Evolutionary conservation across 768 basidiomycete genomes (phyloP), one percentile per base, ranked within the genome.

Genomic region (Crassisporium funariophilum): DNA sequence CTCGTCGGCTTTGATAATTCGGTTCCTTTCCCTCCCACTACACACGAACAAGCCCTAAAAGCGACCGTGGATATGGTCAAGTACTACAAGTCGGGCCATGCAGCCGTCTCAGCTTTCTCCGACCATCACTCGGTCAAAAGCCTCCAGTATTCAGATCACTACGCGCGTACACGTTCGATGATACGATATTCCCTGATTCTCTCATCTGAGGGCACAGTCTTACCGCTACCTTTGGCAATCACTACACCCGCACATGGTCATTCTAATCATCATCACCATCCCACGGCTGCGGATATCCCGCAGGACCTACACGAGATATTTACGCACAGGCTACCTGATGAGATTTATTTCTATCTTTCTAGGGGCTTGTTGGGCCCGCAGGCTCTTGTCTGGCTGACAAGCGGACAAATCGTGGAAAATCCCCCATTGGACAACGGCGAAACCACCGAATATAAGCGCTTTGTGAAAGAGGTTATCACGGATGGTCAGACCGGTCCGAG

Each of bases 321-420:
- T 72, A 95, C 93, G 8, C 74, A 91, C 66, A 86, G 93, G 35
- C 77, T 99, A 19, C 95, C 95, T 1, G 97, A 98, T 65, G 94
- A 98, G 64, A 78, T 98, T 48, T 98, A 95, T 72, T 98, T 86
- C 67, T 97, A 98, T 65, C 80, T 98, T 54, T 97, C 93, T 29
- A 86, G 93, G 13, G 95, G 97, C 4, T 78, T 98, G 11, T 64
- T 98, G 42, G 84, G 85, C 7, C 91, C 95, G 0, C 90, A 92
- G 57, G 84, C 92, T 8, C 79, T 98, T 17, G 88, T 94, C n/a
- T 97, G 95, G 90, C 81, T 99, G 48, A 93, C 91, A 12, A 83
- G 79, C 19, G 93, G 93, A 12, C 84, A 86, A 64, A 81, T 95
- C 50, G 72, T 87, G 38, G 91, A 98, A 62, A 84, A 84, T 46